Evolutionary conservation across 768 basidiomycete species (phyloP), one percentile per base, ranked within the genome.

Genomic region (Wakefieldia striispora): DNA sequence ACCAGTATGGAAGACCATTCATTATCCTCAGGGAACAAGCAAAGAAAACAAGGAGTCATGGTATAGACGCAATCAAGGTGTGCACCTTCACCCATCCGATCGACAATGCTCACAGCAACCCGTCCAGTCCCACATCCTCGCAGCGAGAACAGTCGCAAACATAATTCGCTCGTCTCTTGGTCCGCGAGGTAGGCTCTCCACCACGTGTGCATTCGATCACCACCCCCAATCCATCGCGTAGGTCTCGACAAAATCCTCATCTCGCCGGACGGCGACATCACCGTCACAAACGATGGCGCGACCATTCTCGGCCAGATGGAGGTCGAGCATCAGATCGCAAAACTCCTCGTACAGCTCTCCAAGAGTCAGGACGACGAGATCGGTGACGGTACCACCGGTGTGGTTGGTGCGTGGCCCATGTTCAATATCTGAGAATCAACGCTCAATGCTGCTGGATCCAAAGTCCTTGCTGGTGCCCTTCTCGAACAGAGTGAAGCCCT

Each of bases 291-390:
- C 71, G 97, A 99, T 71, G 97, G 97, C 43, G 97, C 97, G 6
- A 99, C 97, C 20, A 99, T 99, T 59, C 76, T 99, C 49, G 83
- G 93, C 20, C 95, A 97, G 75, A 97, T 99, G 94, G 92, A 97
- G 69, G 95, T 98, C 44, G 95, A 98, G 63, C 95, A 99, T 67
- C 95, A 95, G 74, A 95, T 99, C 63, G 97, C 97, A 51, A 99
- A 97, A 72, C 81, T 99, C 39, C 81, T 99, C 29, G 97, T 99
- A 2, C 90, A 97, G 64, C 77, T 98, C 36, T 95, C 92, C 16
- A 95, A 95, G 76, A 93, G 90, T 67, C 97, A 99, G 74, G 97
- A 99, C 68, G 97, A 99, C 69, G 97, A 99, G 75, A 95, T 99
- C 66, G 97, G 97, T 21, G 97, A 99, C 72, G 97, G 97, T 51